Conservation (phyloP, 2,329 filamentous ascomycete genomes). For the Fusarium paranaense region DNA sequence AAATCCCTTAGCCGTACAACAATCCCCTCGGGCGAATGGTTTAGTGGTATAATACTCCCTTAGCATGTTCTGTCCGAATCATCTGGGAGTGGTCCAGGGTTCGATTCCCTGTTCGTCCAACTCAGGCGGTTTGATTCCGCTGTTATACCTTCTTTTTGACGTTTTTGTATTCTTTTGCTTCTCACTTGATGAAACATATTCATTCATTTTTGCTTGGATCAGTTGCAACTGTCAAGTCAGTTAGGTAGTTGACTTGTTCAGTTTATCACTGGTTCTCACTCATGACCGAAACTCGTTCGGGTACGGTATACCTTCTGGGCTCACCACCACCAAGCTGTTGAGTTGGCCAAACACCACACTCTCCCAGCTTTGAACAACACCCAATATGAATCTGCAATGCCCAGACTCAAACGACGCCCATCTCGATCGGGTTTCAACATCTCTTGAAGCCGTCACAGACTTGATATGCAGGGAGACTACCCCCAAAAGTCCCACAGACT, state of each 20-base stretch:
- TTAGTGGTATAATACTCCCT: conserved; percentile 51
- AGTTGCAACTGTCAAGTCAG: background rate
- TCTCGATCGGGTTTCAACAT: conserved; percentile 16
- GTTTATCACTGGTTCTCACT: background rate
- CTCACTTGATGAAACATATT: background rate
- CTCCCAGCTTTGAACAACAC: background rate
- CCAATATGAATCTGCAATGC: background rate
- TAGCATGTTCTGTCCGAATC: conserved; percentile 43
- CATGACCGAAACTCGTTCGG: background rate
- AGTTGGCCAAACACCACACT: background rate
- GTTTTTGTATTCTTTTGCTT: background rate
- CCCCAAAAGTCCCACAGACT: background rate
- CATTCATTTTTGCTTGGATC: background rate
- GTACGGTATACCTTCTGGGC: background rate
- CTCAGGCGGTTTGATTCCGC: conserved; percentile 37
- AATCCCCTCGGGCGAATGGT: conserved; percentile 45
- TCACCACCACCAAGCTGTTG: background rate
- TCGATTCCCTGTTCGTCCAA: conserved; percentile 51
- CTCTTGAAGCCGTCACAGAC: background rate
- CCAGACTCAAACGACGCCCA: background rate
- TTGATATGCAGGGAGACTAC: conserved; percentile 28
- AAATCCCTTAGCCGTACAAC: background rate
- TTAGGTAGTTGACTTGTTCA: background rate
- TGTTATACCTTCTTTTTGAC: conserved; percentile 28
- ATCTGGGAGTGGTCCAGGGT: conserved; percentile 50